Base-by-base conservation (phyloP, 2,329 filamentous ascomycete species). In the Fusarium nisikadoi region DNA sequence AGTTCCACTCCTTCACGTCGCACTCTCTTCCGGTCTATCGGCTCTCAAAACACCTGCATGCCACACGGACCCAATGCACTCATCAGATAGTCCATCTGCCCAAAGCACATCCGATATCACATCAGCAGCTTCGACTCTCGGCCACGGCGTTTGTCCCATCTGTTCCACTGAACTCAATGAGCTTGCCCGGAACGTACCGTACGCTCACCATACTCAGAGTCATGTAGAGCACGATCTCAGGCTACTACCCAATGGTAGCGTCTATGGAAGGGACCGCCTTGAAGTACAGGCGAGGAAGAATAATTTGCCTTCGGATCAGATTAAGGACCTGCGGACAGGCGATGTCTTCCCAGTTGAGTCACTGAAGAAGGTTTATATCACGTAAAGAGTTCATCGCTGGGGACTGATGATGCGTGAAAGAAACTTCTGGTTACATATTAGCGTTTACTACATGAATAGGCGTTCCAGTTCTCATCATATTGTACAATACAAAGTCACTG, bases 41-140 rank as follows among this genome's bases (percentile, higher is more conserved):
- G 95, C 96, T 2, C 91, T 99, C 73, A 99, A 99, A 82, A 98
- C 96, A 2, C 96, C 96, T 0, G 91, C 94, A 20, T 99, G 96
- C 80, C 95, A 98, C 29, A 41, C 73, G 19, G 57, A 75, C 36
- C 62, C 69, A 25, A 42, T 47, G 16, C 38, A 64, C 25, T 53
- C 69, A 12, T 55, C 58, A 13, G 38, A 58, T 23, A 56, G 43
- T 46, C 60, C 56, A 11, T 55, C 60, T 29, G 57, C 62, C 83
- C 92, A 92, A 3, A 84, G 86, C 27, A 84, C 88, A 8, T 87
- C 88, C 2, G 82, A 84, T 39, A 57, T 74, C 27, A 71, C 75
- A 17, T 65, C 76, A 31, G 64, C 67, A 29, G 69, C 75, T 23
- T 78, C 80, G 4, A 86, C 84, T 33, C 88, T 92, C 2, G 90